Conservation (phyloP, 805 yeast genomes). For the Suhomyces emberorum region DNA sequence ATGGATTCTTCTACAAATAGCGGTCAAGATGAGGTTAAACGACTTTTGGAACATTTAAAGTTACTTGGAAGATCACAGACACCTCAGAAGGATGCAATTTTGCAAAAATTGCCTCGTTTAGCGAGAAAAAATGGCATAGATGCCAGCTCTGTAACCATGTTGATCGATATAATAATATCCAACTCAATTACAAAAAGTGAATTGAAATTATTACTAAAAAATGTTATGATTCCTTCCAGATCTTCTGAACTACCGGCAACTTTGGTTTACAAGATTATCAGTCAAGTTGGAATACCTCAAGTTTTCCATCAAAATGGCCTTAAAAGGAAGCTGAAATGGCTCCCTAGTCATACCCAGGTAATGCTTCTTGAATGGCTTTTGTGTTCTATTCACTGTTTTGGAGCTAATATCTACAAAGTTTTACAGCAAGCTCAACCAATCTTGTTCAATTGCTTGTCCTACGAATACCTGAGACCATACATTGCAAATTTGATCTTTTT, state of each 20-base stretch:
- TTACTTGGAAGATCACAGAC: too few species aligned
- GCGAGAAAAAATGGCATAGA: conserved; percentile 2
- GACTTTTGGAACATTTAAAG: too few species aligned
- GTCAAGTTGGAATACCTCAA: conserved; percentile 11
- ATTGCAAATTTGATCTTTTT: conserved; percentile 11
- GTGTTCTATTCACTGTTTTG: conserved; percentile 9
- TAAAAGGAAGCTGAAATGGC: conserved; percentile 4
- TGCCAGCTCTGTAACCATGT: not conserved
- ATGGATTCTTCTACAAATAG: too few species aligned
- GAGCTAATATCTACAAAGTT: conserved; percentile 1
- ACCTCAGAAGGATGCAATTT: not conserved
- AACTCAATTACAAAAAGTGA: conserved; percentile 1
- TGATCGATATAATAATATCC: conserved; percentile 3
- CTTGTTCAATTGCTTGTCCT: conserved; percentile 10
- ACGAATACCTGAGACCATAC: conserved; percentile 12
- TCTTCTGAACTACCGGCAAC: not conserved
- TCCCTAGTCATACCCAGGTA: conserved; percentile 4
- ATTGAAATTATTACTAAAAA: conserved; percentile 2
- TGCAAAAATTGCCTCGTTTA: not conserved
- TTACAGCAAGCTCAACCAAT: conserved; percentile 8
- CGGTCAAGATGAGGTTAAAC: too few species aligned
- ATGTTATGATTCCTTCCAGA: conserved; percentile 5
- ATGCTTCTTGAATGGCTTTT: conserved; percentile 12
- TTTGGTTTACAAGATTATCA: conserved; percentile 9
- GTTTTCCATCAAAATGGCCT: conserved; percentile 6